Conservation (phyloP, 306 rosid genomes). For the Rosa rugosa region DNA sequence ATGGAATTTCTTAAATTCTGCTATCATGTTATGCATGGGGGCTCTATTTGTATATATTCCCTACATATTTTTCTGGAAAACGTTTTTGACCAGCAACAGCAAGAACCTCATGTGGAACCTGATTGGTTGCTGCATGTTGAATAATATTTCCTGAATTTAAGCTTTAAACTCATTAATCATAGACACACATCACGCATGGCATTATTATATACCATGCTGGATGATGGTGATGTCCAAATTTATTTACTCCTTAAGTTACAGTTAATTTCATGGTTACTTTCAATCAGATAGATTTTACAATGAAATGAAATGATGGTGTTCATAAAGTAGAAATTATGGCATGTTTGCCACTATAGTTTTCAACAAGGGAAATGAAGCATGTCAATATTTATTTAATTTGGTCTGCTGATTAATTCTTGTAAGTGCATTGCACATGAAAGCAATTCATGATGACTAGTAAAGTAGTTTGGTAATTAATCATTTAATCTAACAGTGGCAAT, state of each 20-base stretch:
- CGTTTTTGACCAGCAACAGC: constrained; percentile 34
- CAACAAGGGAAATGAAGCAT: background rate
- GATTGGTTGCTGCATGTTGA: background rate
- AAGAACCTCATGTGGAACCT: constrained; percentile 16
- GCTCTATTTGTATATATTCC: background rate
- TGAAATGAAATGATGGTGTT: background rate
- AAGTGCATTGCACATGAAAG: background rate
- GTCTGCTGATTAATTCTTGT: background rate
- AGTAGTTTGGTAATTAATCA: background rate
- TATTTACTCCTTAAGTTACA: background rate
- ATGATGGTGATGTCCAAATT: background rate
- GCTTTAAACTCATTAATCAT: background rate
- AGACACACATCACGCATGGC: background rate
- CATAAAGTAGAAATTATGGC: constrained; percentile 12
- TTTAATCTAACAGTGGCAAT: background rate
- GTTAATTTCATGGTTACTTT: background rate
- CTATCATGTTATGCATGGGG: constrained; percentile 35
- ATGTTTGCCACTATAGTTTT: constrained; percentile 12
- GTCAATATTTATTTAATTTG: background rate
- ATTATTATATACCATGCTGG: background rate
- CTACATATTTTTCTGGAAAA: constrained; percentile 23
- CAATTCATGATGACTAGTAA: background rate
- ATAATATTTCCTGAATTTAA: background rate
- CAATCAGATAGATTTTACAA: background rate
- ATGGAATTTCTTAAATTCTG: constrained; percentile 34